These are phyloP conservation scores for Wickerhamiella musiphila DNA, from an alignment of 805 yeast species.

Conservation along the genomic window DNA sequence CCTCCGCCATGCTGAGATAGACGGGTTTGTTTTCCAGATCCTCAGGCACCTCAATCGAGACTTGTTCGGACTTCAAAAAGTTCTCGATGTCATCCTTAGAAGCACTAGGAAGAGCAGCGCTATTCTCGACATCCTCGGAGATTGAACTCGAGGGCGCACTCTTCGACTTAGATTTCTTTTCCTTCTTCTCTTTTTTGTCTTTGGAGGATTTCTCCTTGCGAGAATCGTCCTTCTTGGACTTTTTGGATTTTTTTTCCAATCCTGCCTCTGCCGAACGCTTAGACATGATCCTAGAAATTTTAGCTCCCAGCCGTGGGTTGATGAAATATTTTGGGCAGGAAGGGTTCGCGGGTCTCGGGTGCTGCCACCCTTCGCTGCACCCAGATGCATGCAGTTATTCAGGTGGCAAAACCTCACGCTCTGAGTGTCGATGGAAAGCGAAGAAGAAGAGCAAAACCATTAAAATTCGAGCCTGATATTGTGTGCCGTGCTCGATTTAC, in stretches of 20 bases:
- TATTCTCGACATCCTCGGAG: constrained; percentile 1
- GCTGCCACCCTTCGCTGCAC: too few species aligned
- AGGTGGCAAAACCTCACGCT: too few species aligned
- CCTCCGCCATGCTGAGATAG: constrained; percentile 44
- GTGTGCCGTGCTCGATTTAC: too few species aligned
- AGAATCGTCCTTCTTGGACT: constrained; percentile 22
- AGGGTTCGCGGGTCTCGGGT: too few species aligned
- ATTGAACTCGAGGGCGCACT: background rate
- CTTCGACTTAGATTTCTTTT: constrained; percentile 3
- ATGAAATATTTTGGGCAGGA: too few species aligned
- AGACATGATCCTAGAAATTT: too few species aligned
- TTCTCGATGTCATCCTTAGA: constrained; percentile 40
- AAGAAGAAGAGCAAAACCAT: too few species aligned
- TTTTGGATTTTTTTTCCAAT: constrained; percentile 25
- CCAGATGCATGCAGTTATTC: too few species aligned
- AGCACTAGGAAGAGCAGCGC: constrained; percentile 23
- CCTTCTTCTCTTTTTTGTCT: constrained; percentile 18
- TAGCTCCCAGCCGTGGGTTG: too few species aligned
- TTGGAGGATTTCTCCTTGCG: constrained; percentile 20
- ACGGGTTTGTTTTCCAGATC: constrained; percentile 35
- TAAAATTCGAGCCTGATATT: too few species aligned
- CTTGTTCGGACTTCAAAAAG: constrained; percentile 56
- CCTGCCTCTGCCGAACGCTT: too few species aligned
- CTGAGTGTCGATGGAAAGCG: too few species aligned
- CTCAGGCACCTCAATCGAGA: constrained; percentile 48